Percentiles rank a stretch among this genome's conserved stretches.
These are phyloP conservation scores for Parastagonospora nodorum DNA, from an alignment of 2,329 filamentous ascomycete genomes.

Conservation along the genomic window DNA sequence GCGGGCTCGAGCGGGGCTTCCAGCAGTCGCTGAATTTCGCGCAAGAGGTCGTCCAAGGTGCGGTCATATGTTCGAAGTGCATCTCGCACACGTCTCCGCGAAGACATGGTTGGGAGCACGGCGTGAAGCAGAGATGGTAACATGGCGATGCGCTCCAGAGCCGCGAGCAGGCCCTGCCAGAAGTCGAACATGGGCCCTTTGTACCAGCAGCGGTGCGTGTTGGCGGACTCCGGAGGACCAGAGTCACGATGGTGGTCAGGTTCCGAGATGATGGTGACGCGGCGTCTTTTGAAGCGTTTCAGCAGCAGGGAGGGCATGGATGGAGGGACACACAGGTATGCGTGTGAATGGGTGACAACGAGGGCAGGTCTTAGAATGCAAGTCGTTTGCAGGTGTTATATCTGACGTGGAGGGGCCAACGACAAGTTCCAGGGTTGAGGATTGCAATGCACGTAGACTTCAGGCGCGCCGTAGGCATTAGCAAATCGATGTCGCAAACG, in stretches of 20 bases:
- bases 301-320: slow-evolving; percentile 38
- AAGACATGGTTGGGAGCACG: slow-evolving; percentile 40
- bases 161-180: slow-evolving; percentile 46
- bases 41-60: slow-evolving; percentile 55
- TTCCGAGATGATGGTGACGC: slow-evolving; percentile 33
- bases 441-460: slow-evolving; percentile 38
- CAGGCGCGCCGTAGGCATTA: slow-evolving; percentile 41
- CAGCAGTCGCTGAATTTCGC: slow-evolving; percentile 50
- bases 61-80: slow-evolving; percentile 49
- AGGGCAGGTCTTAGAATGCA: slow-evolving; percentile 29
- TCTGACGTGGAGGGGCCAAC: slow-evolving; percentile 22
- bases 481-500: slow-evolving; percentile 46
- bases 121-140: slow-evolving; percentile 47
- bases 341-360: slow-evolving; percentile 29
- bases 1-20: slow-evolving; percentile 50
- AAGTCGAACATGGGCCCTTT: slow-evolving; percentile 47
- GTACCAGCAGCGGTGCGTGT: slow-evolving; percentile 32
- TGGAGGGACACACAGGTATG: slow-evolving; percentile 23
- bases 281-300: slow-evolving; percentile 45
- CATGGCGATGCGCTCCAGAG: slow-evolving; percentile 48
- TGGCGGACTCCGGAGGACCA: slow-evolving; percentile 15
- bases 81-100: slow-evolving; percentile 41
- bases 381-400: slow-evolving; percentile 34
- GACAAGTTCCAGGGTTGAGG: slow-evolving; percentile 21
- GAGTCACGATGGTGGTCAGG: slow-evolving; percentile 31